Evolutionary conservation across 1,284 basidiomycete genomes (phyloP), one percentile per base, ranked within the genome.

Genomic region (Tilletiaria anomala): DNA sequence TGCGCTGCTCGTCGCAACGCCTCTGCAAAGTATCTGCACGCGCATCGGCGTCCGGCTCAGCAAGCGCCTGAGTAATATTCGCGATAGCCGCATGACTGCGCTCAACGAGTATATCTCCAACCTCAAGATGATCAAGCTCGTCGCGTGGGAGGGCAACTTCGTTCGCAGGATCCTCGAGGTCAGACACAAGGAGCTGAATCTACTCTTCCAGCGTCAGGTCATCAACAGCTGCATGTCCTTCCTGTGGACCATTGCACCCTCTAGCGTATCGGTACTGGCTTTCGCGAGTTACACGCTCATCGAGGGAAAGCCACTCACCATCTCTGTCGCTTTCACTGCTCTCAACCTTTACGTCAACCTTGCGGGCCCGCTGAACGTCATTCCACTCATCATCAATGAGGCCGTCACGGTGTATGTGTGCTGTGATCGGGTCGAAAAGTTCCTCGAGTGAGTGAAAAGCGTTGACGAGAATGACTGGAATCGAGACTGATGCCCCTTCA

Each of bases 381-480:
- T 61, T 14, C 59, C 59, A 2, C 39, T 49, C 36, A 37, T 55
- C n/a, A 32, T 56, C 33, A 60, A 47, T 31, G 40, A 36, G 35
- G 44, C 63, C 6, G 47, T 71, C 6, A 64, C 85, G 75, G 75
- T 81, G 0, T 72, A 76, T 17, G 82, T 91, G 3, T 77, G 82
- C 0, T 64, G 88, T 19, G 75, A 83, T 37, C 80, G 87, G 38
- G 82, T 91, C 43, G 73, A 82, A 20, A 77, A 76, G 1, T 91
- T 81, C 67, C 73, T 91, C 6, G 73, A 74, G 4, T 84, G n/a
- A n/a, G n/a, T n/a, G n/a, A n/a, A n/a, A n/a, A n/a, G n/a, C n/a
- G n/a, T n/a, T n/a, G n/a, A n/a, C n/a, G n/a, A n/a, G n/a, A n/a
- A n/a, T n/a, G n/a, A n/a, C n/a, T n/a, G n/a, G n/a, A n/a, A n/a